Evolutionary conservation across 345 rosid species (phyloP), one percentile per base, ranked within the genome.

Genomic region (Boechera stricta): DNA sequence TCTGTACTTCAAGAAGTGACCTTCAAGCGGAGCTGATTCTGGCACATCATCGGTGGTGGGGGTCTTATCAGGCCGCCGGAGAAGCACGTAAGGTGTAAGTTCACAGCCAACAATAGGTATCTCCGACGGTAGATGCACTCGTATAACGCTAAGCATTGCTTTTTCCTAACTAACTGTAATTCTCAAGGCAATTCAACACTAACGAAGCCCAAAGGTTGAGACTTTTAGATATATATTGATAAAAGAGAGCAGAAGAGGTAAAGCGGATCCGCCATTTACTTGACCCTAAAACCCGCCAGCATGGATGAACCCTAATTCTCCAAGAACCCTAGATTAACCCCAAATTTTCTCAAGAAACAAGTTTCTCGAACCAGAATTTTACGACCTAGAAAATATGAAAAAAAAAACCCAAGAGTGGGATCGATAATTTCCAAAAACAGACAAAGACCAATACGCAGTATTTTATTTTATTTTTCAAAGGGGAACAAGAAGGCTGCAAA

Each of bases 91-190:
- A 51, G 98, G 98, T 77, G 98, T 87, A 60, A 94, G 84, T 85
- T 94, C 98, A 59, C 98, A 90, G 83, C 98, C 98, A 74, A 94
- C 98, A 76, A 92, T 90, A 67, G 98, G 98, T 11, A 92, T 92
- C 80, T 94, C 98, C 77, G 98, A 92, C 44, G 98, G 97, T 78
- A 94, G 89, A 85, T 92, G 96, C 82, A 92, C 96, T 31, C 98
- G 87, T 64, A 90, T 80, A 88, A 94, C 92, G 77, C 90, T 90
- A 88, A 94, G 94, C 98, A 94, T 94, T 84, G 92, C 84, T 88
- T 76, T 62, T 66, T 52, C 47, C 28, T 79, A 80, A 82, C 75
- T 78, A 76, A 79, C 80, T 79, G 51, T 71, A 82, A 59, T 71
- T 73, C 67, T 79, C 79, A 78, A 81, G 70, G 69, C 82, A 73